These are phyloP conservation scores for Termitomyces sp. DNA, from an alignment of 768 basidiomycete genomes.

Conservation along the genomic window DNA sequence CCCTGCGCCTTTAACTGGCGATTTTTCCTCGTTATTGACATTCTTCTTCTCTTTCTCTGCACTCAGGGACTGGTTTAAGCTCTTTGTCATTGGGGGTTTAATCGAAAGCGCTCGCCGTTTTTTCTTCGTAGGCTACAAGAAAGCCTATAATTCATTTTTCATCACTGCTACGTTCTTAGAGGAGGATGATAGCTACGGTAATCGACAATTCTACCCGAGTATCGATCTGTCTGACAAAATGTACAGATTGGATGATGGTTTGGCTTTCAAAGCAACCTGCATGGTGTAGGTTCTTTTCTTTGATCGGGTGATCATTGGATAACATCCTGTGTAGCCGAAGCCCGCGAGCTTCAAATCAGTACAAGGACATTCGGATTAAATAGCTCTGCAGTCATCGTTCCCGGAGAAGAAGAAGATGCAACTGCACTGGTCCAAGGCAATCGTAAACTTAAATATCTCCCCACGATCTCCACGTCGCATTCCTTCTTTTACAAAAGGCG, in stretches of 20 bases:
- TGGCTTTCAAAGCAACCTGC: slow-evolving; percentile 51
- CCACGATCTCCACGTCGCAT: slow-evolving; percentile 25
- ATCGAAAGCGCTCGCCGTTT: slow-evolving; percentile 45
- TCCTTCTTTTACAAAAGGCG: slow-evolving; percentile 25
- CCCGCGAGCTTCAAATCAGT: slow-evolving; percentile 43
- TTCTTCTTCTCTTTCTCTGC: slow-evolving; percentile 33
- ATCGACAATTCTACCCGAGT: not conserved
- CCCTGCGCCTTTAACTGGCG: slow-evolving; percentile 5
- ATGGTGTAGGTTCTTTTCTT: slow-evolving; percentile 36
- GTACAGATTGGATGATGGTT: slow-evolving; percentile 49
- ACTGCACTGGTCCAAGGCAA: slow-evolving; percentile 7
- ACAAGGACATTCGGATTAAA: slow-evolving; percentile 26
- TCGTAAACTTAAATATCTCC: slow-evolving; percentile 27
- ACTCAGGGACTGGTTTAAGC: slow-evolving; percentile 45
- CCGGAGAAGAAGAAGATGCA: slow-evolving; percentile 20
- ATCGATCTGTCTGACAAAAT: not conserved
- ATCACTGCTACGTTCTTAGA: slow-evolving; percentile 47
- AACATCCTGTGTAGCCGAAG: slow-evolving; percentile 21
- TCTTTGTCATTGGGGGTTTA: slow-evolving; percentile 45
- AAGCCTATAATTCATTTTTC: slow-evolving; percentile 37
- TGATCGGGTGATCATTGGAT: not conserved
- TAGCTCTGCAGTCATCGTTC: slow-evolving; percentile 18
- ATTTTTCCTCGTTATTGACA: slow-evolving; percentile 12
- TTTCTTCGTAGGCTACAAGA: slow-evolving; percentile 26
- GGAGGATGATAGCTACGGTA: slow-evolving; percentile 26